Base-by-base conservation (phyloP, 1,139 yeast genomes). In the Diutina scorzettiae region DNA sequence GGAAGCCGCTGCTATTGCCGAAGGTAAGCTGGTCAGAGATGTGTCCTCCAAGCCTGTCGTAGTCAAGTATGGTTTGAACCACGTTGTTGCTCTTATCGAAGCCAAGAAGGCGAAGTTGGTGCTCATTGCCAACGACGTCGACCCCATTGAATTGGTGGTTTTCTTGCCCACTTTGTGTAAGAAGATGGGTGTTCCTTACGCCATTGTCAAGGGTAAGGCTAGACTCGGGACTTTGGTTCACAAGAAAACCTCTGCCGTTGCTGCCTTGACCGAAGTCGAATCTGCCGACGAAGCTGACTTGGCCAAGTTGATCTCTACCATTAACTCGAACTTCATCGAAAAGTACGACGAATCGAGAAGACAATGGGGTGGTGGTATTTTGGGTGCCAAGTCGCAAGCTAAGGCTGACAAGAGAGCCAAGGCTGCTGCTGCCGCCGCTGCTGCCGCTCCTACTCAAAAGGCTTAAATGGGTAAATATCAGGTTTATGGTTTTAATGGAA, bases 301-400 rank as follows among this genome's bases (percentile, higher is more conserved):
- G 59, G 85, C 96, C 55, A 83, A 86, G 69, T 78, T 89, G 61
- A 76, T 89, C 57, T 81, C 96, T 49, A 82, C 97, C 63, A 78
- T 91, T 67, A 80, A 85, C 71, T 81, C 94, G 55, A 87, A 86
- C 91, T 89, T 80, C 71, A 66, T 71, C 58, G 94, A 84, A 63
- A 85, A 86, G 73, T 85, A 81, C 81, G 96, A 89, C 62, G 96
- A 89, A 57, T 64, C 76, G 66, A 89, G 94, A 78, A 86, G 85
- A 75, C 95, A 86, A 81, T 89, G 97, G 97, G 97, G 97, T 79
- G 97, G 98, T 76, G 97, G 97, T 78, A 64, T 84, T 69, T 75
- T 91, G 77, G 96, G 97, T 67, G 73, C 84, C 58, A 89, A 89
- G 78, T 85, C 96, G 59, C 76, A 73, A 59, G 91, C 78, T 58